Conservation (phyloP, 768 basidiomycete species). For the Mycena metata region DNA sequence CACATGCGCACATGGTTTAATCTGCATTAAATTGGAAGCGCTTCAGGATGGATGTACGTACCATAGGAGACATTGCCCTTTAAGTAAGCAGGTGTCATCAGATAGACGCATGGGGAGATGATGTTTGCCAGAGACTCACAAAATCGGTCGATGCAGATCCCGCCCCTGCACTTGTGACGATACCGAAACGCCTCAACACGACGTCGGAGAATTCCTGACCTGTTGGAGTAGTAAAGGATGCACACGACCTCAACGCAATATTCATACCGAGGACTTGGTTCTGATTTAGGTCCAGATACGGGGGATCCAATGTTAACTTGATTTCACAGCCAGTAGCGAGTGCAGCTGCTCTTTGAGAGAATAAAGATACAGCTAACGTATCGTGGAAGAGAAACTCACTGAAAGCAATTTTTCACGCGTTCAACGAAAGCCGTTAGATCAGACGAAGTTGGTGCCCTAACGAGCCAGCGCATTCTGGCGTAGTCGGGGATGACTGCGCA, state of each 20-base stretch:
- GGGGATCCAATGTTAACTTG: constrained; percentile 54
- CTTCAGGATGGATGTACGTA: constrained; percentile 44
- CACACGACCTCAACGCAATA: constrained; percentile 14
- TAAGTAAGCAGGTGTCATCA: constrained; percentile 28
- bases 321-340: constrained; percentile 72
- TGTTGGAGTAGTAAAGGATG: constrained; percentile 41
- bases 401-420: constrained; percentile 77
- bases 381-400: constrained; percentile 58
- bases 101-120: constrained; percentile 23
- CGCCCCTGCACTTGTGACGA: constrained; percentile 40
- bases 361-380: constrained; percentile 26
- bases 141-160: constrained; percentile 83
- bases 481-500: constrained; percentile 85
- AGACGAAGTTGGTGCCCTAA: constrained; percentile 74
- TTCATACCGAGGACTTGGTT: constrained; percentile 66
- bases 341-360: constrained; percentile 68
- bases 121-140: constrained; percentile 59
- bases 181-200: constrained; percentile 59
- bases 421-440: constrained; percentile 68
- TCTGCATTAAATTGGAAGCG: constrained; percentile 30
- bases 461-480: constrained; percentile 78
- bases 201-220: constrained; percentile 68
- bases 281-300: constrained; percentile 72
- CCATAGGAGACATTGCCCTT: constrained; percentile 85
- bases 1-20: constrained; percentile 39